phyloP scores from a whole-genome alignment of 345 rosid species.

The Theobroma cacao region DNA sequence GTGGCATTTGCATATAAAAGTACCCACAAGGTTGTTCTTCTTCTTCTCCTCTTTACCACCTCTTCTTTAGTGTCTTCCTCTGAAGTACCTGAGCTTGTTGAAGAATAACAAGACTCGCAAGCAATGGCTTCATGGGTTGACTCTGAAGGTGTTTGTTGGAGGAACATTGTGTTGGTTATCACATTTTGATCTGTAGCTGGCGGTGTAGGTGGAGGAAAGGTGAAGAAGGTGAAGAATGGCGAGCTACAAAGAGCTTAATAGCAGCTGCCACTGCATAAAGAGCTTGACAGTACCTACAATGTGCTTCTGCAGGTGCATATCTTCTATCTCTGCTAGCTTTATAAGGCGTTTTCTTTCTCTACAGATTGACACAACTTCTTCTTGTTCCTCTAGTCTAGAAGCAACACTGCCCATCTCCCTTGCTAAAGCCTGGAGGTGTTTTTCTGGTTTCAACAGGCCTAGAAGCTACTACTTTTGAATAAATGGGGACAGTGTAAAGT shows the following conservation, averaged over 20 bases:
- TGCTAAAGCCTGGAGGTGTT: constrained; percentile 11
- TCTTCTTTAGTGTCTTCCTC: constrained; percentile 28
- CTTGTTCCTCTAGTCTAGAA: constrained; percentile 61
- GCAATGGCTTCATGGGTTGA: constrained; percentile 42
- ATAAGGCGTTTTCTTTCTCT: constrained; percentile 57
- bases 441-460: constrained; percentile 17
- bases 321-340: constrained; percentile 61
- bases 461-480: constrained; percentile 21
- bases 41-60: constrained; percentile 25
- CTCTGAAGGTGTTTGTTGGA: constrained; percentile 49
- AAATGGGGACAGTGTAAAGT: constrained; percentile 16
- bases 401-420: constrained; percentile 69
- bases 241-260: constrained; percentile 68
- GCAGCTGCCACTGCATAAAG: constrained; percentile 68
- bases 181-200: constrained; percentile 25
- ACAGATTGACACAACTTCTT: constrained; percentile 69
- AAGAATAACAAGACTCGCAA: constrained; percentile 43
- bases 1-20: constrained; percentile 61
- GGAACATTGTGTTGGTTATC: constrained; percentile 51
- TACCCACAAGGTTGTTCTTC: constrained; percentile 30
- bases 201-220: constrained; percentile 49
- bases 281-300: constrained; percentile 64
- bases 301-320: constrained; percentile 60
- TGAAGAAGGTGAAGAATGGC: constrained; percentile 63
- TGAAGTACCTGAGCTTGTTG: constrained; percentile 31